These are phyloP conservation scores for Cyberlindnera sargentensis DNA, from an alignment of 805 yeast species.

Conservation along the genomic window DNA sequence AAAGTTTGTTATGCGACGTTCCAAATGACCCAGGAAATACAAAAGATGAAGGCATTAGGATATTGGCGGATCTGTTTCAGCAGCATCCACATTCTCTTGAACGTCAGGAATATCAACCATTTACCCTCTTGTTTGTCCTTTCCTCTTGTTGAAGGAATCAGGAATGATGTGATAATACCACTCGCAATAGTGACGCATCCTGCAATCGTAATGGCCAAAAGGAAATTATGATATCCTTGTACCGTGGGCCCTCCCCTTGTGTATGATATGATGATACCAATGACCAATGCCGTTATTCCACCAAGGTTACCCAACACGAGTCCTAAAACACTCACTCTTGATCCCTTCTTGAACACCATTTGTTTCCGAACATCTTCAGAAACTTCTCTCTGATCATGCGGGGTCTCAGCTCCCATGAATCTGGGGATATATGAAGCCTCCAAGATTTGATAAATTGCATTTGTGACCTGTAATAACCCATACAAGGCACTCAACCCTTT, in stretches of 20 bases:
- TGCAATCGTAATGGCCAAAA: conserved; percentile 34
- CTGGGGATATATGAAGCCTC: conserved; percentile 36
- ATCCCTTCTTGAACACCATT: conserved; percentile 26
- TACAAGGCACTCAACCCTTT: conserved; percentile 26
- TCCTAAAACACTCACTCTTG: conserved; percentile 33
- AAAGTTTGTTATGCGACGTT: conserved; percentile 31
- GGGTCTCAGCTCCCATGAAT: conserved; percentile 29
- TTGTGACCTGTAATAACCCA: conserved; percentile 24
- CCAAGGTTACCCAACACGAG: conserved; percentile 30
- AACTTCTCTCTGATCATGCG: conserved; percentile 4
- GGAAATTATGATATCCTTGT: conserved; percentile 28
- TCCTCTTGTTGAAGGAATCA: conserved; percentile 28
- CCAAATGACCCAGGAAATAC: conserved; percentile 38
- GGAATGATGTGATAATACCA: conserved; percentile 22
- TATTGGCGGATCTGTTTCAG: conserved; percentile 23
- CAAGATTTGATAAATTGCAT: conserved; percentile 29
- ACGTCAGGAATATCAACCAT: conserved; percentile 21
- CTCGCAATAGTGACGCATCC: conserved; percentile 29
- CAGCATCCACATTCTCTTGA: conserved; percentile 24
- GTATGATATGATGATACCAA: conserved; percentile 33
- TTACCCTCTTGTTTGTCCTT: conserved; percentile 24
- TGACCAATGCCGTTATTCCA: conserved; percentile 30
- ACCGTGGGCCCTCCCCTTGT: conserved; percentile 21
- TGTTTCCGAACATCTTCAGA: conserved; percentile 23
- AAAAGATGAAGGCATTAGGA: conserved; percentile 29